Base-by-base conservation (phyloP, 2,329 filamentous ascomycete species). In the Xylariaceae sp. region DNA sequence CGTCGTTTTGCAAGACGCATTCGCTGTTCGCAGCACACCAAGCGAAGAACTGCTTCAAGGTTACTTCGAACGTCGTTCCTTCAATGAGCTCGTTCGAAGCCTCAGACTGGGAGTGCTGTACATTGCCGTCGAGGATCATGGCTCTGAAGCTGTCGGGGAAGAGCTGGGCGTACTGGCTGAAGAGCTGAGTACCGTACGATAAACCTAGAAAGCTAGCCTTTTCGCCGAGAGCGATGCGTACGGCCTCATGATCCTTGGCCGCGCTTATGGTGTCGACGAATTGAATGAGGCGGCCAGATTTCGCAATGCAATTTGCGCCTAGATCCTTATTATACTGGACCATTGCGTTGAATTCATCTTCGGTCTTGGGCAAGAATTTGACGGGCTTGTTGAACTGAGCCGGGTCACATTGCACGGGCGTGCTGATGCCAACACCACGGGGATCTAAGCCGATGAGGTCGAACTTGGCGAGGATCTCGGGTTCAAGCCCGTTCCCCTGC, bases 101-200 rank as follows among this genome's bases (percentile, higher is more conserved):
- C 55, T 72, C 69, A 31, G 64, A 57, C 47, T 70, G 68, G 1
- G 69, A 69, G 59, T 74, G 74, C 60, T 76, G 73, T 34, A 75
- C 53, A 34, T 71, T 70, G 27, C 74, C 75, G 64, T 78, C 75
- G n/a, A 78, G 67, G 0, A 67, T 71, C 58, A 77, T 68, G 2
- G 70, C 65, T 5, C 74, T 62, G 51, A 76, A 66, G 32, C 71
- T 72, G 8, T 73, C 59, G 3, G 76, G 75, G 60, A 70, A 78
- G 1, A 76, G 65, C 54, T 71, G 64, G 1, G 74, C 74, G 57
- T 77, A 78, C 40, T 71, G 68, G 6, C 68, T 66, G 27, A 72
- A 75, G 12, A 77, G 64, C 58, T 74, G 71, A 1, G 72, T 72
- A 4, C 75, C 75, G 60, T 79, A 78, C 1, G 73, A 76, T 11